Evolutionary conservation across 129 eudicot species (phyloP).

Genomic region (Ambrosia artemisiifolia): DNA sequence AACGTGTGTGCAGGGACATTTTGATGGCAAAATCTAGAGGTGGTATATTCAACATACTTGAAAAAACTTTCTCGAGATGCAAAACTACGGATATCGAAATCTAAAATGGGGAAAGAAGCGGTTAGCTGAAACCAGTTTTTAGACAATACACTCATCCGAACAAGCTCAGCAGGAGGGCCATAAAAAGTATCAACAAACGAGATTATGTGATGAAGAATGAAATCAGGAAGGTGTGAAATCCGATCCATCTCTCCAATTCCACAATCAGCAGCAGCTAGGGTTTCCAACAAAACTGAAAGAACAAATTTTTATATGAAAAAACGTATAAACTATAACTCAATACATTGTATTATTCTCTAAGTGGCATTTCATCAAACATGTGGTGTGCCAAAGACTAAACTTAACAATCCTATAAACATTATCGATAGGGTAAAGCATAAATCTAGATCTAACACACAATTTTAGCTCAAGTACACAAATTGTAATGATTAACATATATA

Average conservation of each 20-base stretch:
- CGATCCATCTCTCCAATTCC: not conserved
- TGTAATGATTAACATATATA: too few species aligned
- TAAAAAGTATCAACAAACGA: not conserved
- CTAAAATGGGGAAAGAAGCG: not conserved
- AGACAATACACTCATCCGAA: slow-evolving; percentile 10
- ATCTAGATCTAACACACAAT: too few species aligned
- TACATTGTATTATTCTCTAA: too few species aligned
- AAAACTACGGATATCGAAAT: not conserved
- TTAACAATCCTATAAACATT: too few species aligned
- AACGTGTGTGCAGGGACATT: not conserved
- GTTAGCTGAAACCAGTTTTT: not conserved
- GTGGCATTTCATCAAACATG: too few species aligned
- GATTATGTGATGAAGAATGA: not conserved
- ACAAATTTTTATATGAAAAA: too few species aligned
- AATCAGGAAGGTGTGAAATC: not conserved
- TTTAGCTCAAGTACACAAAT: too few species aligned
- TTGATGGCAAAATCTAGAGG: not conserved
- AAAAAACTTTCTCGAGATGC: not conserved
- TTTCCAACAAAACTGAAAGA: not conserved
- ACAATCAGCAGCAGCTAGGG: not conserved
- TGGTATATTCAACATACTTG: not conserved
- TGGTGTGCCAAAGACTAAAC: too few species aligned
- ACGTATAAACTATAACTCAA: too few species aligned
- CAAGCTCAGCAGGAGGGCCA: not conserved
- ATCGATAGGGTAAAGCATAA: too few species aligned